Percentiles rank a stretch among this genome's conserved stretches.
Evolutionary conservation across 2,329 filamentous ascomycete species (phyloP).

Genomic region (Blastomyces gilchristii): DNA sequence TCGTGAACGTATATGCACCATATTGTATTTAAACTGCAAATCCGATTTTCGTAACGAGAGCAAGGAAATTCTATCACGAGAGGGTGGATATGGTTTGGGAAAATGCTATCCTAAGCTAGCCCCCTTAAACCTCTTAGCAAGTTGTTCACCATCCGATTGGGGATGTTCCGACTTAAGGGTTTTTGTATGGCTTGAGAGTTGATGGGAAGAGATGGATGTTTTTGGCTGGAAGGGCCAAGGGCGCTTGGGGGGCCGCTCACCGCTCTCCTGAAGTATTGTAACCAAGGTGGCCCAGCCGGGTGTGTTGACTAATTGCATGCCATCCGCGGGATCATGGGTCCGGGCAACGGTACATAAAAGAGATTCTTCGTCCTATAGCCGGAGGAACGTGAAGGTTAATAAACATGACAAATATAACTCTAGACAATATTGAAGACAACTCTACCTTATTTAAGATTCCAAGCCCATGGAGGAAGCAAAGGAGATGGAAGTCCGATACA

Average conservation of each 20-base stretch:
- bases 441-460: constrained; percentile 75
- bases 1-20: background rate
- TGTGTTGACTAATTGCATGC: constrained; percentile 72
- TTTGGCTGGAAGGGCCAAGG: constrained; percentile 35
- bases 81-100: background rate
- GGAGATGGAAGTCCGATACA: constrained; percentile 85
- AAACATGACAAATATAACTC: background rate
- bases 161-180: constrained; percentile 23
- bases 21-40: background rate
- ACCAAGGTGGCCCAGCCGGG: constrained; percentile 89
- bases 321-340: constrained; percentile 68
- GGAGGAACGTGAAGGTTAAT: constrained; percentile 5
- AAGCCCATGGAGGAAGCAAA: constrained; percentile 76
- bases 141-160: constrained; percentile 45
- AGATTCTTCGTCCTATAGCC: constrained; percentile 68
- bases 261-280: constrained; percentile 88
- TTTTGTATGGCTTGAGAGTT: constrained; percentile 10
- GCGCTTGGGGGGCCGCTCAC: constrained; percentile 87
- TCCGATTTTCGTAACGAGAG: background rate
- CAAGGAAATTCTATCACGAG: background rate
- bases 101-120: constrained; percentile 43
- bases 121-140: constrained; percentile 57
- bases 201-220: constrained; percentile 23
- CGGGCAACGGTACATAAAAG: constrained; percentile 78
- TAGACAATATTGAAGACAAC: constrained; percentile 12